Base-by-base conservation (phyloP, 2,329 filamentous ascomycete genomes). In the Alternaria novae-zelandiae region DNA sequence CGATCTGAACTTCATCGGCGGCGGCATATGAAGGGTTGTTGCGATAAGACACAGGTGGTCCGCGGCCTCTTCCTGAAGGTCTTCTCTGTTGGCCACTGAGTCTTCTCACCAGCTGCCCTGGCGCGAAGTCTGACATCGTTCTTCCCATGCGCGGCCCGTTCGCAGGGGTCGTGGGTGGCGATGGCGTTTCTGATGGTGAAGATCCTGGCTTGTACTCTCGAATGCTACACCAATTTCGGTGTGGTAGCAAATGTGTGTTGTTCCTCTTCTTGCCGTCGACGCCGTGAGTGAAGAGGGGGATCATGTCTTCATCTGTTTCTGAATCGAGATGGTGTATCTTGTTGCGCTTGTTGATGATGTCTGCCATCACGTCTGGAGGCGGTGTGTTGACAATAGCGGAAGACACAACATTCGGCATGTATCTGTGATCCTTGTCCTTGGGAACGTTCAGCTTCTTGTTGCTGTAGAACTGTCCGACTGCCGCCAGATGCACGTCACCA, bases 181-280 rank as follows among this genome's bases (percentile, higher is more conserved):
- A 70, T 26, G 84, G 86, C 4, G 92, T 93, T 2, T 91, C 89
- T 4, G 86, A 85, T 12, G 94, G 94, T 1, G 92, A 96, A 21
- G 59, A 63, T 4, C 92, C 93, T 2, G 94, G 94, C 10, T 88
- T 84, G 81, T 97, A 98, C 76, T 92, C 87, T 57, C 92, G 88
- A 72, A 99, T 97, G 3, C 93, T 92, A 78, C 95, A 98, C 92
- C 95, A 99, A 78, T 99, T 99, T 30, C 96, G 88, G 63, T 96
- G 91, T 20, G 94, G 94, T 10, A 98, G 84, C 2, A 99, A 84
- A 64, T 90, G 89, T 74, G 93, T 96, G 79, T 99, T 99, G 80
- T 97, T 98, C 65, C 96, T 88, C 20, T 89, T 86, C 79, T 93
- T 96, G 44, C 93, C 92, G 73, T 97, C 94, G 2, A 97, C 93